A percentile compares a stretch with the other conserved stretches of the same genome.
phyloP scores from a whole-genome alignment of 129 eudicot genomes.

The Escallonia herrerae region DNA sequence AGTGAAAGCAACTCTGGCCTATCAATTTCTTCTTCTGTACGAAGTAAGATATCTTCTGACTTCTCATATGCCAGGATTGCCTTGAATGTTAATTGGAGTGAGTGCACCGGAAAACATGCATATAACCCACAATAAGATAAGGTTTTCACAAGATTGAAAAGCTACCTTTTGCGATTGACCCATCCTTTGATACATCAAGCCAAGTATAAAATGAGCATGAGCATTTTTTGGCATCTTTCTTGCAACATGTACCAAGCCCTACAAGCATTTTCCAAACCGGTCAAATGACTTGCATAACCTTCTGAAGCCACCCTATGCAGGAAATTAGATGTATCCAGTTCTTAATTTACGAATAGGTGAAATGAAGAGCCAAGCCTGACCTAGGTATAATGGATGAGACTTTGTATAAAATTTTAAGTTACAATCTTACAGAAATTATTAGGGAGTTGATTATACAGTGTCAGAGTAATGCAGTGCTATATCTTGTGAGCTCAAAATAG shows the following conservation, averaged over 20 bases:
- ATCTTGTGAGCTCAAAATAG: no score
- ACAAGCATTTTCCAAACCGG: constrained; percentile 9
- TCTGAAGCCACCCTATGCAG: no score
- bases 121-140: neutral
- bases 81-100: constrained; percentile 23
- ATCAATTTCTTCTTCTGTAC: constrained; percentile 85
- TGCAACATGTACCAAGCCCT: constrained; percentile 93
- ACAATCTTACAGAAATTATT: no score
- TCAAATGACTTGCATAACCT: neutral
- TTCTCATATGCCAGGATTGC: constrained; percentile 80
- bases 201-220: constrained; percentile 90
- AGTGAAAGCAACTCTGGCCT: constrained; percentile 86
- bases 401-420: no score
- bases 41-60: constrained; percentile 90
- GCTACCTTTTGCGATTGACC: constrained; percentile 94
- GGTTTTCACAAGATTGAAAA: constrained; percentile 2
- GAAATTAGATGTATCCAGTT: no score
- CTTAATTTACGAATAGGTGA: no score
- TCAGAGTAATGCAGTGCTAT: no score
- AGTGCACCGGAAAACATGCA: constrained; percentile 9
- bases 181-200: constrained; percentile 91
- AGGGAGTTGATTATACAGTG: no score
- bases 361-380: no score
- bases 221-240: constrained; percentile 92
- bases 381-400: no score